Evolutionary conservation across 352 stramenopile genomes (phyloP).

Genomic region (Globisporangium spiculum): DNA sequence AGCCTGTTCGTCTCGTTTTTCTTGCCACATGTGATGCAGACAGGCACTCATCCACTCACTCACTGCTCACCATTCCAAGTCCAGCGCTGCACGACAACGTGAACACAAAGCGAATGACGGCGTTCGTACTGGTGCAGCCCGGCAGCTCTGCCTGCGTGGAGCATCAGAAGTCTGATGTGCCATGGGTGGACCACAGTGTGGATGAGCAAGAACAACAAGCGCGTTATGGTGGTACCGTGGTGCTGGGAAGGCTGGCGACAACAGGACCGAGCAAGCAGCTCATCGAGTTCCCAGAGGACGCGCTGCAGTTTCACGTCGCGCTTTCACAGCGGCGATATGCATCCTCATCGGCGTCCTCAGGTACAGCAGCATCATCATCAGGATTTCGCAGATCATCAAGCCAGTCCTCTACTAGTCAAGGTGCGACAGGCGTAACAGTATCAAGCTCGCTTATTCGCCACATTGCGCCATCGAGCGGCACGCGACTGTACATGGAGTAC

Average conservation of each 20-base stretch:
- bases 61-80: too few species aligned
- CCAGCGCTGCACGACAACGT: too few species aligned
- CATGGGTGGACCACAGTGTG: too few species aligned
- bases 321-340: slow-evolving; percentile 39
- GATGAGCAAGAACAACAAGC: too few species aligned
- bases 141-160: too few species aligned
- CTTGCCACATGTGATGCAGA: too few species aligned
- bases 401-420: slow-evolving; percentile 8
- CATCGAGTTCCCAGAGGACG: slow-evolving; percentile 28
- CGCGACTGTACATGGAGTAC: slow-evolving; percentile 61
- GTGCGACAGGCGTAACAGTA: slow-evolving; percentile 10
- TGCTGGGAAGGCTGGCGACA: slow-evolving; percentile 20
- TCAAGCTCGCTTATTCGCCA: slow-evolving; percentile 17
- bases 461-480: slow-evolving; percentile 19
- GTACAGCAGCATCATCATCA: not conserved
- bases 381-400: slow-evolving; percentile 12
- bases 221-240: not conserved
- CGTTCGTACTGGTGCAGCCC: too few species aligned
- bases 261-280: slow-evolving; percentile 31
- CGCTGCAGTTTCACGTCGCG: slow-evolving; percentile 31
- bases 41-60: too few species aligned
- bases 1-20: too few species aligned
- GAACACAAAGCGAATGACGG: too few species aligned
- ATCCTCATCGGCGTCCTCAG: not conserved
- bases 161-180: too few species aligned